Evolutionary conservation across 2,329 filamentous ascomycete genomes (phyloP).

Genomic region (Claviceps sp.): DNA sequence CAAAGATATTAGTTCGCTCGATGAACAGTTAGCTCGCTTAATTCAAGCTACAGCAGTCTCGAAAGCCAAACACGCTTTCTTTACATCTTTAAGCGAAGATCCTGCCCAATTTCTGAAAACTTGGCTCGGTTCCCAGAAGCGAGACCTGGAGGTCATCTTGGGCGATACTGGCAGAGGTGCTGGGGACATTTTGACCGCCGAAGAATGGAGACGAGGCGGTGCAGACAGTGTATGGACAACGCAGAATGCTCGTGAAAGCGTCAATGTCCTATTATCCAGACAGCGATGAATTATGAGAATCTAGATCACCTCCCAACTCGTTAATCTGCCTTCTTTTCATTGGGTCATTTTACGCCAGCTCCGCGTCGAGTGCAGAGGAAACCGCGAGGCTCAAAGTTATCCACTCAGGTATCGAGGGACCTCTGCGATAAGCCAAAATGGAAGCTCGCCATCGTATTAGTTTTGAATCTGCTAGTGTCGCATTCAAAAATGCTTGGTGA

Average conservation of each 20-base stretch:
- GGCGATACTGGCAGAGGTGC: conserved; percentile 62
- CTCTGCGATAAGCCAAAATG: neutral
- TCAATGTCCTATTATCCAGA: conserved; percentile 46
- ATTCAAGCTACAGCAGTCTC: conserved; percentile 73
- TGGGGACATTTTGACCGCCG: conserved; percentile 39
- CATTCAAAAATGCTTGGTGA: neutral
- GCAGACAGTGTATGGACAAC: conserved; percentile 42
- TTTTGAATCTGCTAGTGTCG: neutral
- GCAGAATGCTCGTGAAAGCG: conserved; percentile 47
- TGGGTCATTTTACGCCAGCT: neutral
- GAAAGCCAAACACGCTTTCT: conserved; percentile 84
- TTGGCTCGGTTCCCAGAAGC: conserved; percentile 84
- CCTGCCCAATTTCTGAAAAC: conserved; percentile 72
- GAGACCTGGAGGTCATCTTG: conserved; percentile 77
- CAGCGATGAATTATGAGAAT: conserved; percentile 22
- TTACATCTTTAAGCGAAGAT: conserved; percentile 63
- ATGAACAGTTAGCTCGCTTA: conserved; percentile 74
- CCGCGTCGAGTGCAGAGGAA: neutral
- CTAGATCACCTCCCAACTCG: neutral
- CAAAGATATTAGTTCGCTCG: conserved; percentile 60
- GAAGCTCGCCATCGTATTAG: no score
- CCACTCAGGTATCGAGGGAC: neutral
- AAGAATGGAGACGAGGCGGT: conserved; percentile 57
- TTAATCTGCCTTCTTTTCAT: neutral
- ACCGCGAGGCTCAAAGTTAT: neutral